Evolutionary conservation across 1,284 basidiomycete genomes (phyloP).

Genomic region (Wallemia ichthyophaga): DNA sequence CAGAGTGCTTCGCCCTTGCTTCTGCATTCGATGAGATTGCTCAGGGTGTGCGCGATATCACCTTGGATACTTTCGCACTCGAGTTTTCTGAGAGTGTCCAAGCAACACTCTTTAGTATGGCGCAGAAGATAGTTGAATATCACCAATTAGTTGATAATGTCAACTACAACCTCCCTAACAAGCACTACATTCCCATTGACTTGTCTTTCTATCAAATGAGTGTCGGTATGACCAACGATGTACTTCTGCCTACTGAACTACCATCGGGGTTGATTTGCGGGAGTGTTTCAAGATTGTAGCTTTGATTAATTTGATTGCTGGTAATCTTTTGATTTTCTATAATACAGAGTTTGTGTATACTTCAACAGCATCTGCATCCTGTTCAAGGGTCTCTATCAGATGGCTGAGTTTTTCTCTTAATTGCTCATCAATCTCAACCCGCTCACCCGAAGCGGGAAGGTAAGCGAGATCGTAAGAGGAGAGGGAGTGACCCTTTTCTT

Average conservation of each 20-base stretch:
- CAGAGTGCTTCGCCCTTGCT: slow-evolving; percentile 18
- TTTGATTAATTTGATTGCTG: background rate
- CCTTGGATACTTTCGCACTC: slow-evolving; percentile 49
- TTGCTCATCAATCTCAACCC: background rate
- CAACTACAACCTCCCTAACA: slow-evolving; percentile 61
- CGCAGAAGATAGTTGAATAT: slow-evolving; percentile 33
- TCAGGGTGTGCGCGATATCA: slow-evolving; percentile 28
- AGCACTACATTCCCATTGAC: slow-evolving; percentile 38
- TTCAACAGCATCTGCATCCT: background rate
- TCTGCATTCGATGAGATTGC: slow-evolving; percentile 29
- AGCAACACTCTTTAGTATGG: slow-evolving; percentile 79
- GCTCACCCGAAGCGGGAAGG: background rate
- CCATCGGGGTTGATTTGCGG: slow-evolving; percentile 11
- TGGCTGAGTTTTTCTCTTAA: background rate
- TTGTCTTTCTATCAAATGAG: slow-evolving; percentile 9
- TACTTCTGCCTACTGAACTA: slow-evolving; percentile 9
- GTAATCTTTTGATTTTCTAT: background rate
- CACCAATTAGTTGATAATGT: slow-evolving; percentile 32
- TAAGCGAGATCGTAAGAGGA: background rate
- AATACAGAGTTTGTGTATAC: background rate
- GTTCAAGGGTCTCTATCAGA: background rate
- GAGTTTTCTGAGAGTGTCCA: slow-evolving; percentile 80
- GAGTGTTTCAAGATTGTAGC: slow-evolving; percentile 7
- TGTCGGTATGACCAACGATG: slow-evolving; percentile 9
- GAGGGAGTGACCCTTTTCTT: background rate